Evolutionary conservation across 1,139 yeast genomes (phyloP).

Genomic region (Yamadazyma oceani): DNA sequence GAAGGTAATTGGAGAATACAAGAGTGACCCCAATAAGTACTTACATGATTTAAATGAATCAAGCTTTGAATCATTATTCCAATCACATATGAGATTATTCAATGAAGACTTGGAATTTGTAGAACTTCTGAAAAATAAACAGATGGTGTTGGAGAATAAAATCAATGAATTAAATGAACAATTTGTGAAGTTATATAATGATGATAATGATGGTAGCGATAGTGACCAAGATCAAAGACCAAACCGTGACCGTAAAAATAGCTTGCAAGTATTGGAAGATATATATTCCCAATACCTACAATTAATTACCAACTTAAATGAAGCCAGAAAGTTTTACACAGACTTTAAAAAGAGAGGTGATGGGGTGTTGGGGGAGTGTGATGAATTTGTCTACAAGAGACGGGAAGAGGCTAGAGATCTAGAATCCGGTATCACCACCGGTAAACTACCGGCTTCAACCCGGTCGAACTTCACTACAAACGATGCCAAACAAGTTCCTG

Average conservation of each 20-base stretch:
- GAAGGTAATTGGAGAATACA: slow-evolving; percentile 48
- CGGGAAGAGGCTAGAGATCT: slow-evolving; percentile 55
- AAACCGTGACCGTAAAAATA: slow-evolving; percentile 40
- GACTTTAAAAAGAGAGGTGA: slow-evolving; percentile 56
- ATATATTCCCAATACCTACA: slow-evolving; percentile 57
- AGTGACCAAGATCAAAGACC: slow-evolving; percentile 12
- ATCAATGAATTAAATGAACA: slow-evolving; percentile 41
- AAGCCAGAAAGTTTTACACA: slow-evolving; percentile 70
- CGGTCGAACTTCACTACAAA: too few relatives aligned
- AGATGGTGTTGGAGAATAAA: slow-evolving; percentile 41
- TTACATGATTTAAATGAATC: slow-evolving; percentile 22
- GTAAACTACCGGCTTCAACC: neutral
- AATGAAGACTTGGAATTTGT: slow-evolving; percentile 41
- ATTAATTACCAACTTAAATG: slow-evolving; percentile 58
- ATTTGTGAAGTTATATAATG: slow-evolving; percentile 27
- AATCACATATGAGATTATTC: slow-evolving; percentile 40
- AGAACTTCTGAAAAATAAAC: slow-evolving; percentile 37
- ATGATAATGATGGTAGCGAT: slow-evolving; percentile 16
- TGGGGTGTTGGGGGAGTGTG: slow-evolving; percentile 50
- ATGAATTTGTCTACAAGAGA: slow-evolving; percentile 52
- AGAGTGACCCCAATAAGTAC: slow-evolving; percentile 19
- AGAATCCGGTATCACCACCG: slow-evolving; percentile 23
- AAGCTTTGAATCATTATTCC: slow-evolving; percentile 34
- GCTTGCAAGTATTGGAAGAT: slow-evolving; percentile 54
- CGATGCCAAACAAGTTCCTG: too few relatives aligned